Evolutionary conservation across 2,329 filamentous ascomycete species (phyloP).

Genomic region (Aspergillus tubingensis): DNA sequence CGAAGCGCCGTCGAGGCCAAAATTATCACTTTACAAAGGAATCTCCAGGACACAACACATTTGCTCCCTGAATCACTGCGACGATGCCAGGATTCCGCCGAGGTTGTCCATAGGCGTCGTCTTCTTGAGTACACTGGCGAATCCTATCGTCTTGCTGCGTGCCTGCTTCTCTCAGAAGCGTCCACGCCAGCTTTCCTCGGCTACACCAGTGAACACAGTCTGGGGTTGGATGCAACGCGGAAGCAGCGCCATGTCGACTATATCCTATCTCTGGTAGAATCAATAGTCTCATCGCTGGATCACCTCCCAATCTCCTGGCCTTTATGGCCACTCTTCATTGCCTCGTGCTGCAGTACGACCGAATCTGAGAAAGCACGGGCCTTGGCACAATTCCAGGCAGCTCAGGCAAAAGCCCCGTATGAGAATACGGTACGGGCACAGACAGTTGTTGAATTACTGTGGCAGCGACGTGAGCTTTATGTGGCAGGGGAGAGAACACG

Average conservation of each 20-base stretch:
- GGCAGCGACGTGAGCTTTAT: not conserved
- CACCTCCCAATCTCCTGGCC: conserved; percentile 5
- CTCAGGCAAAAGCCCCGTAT: conserved; percentile 4
- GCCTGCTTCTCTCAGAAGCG: conserved; percentile 5
- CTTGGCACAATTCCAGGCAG: not conserved
- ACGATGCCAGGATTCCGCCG: not conserved
- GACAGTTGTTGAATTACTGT: conserved; percentile 1
- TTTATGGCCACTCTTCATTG: conserved; percentile 6
- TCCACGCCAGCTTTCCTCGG: conserved; percentile 2
- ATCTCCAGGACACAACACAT: not conserved
- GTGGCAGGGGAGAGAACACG: not conserved
- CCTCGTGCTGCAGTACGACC: not conserved
- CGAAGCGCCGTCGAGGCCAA: not conserved
- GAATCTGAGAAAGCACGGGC: not conserved
- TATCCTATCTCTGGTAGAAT: not conserved
- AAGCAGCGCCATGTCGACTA: not conserved
- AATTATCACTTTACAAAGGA: not conserved
- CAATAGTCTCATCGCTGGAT: not conserved
- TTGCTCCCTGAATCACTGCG: not conserved
- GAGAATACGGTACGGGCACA: conserved; percentile 4
- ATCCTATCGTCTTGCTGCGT: conserved; percentile 1
- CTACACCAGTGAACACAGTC: not conserved
- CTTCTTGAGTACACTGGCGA: conserved; percentile 2
- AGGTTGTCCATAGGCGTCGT: not conserved
- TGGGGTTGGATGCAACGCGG: not conserved